Conservation (phyloP, 2,329 filamentous ascomycete genomes). For the Phyllosticta citriasiana region DNA sequence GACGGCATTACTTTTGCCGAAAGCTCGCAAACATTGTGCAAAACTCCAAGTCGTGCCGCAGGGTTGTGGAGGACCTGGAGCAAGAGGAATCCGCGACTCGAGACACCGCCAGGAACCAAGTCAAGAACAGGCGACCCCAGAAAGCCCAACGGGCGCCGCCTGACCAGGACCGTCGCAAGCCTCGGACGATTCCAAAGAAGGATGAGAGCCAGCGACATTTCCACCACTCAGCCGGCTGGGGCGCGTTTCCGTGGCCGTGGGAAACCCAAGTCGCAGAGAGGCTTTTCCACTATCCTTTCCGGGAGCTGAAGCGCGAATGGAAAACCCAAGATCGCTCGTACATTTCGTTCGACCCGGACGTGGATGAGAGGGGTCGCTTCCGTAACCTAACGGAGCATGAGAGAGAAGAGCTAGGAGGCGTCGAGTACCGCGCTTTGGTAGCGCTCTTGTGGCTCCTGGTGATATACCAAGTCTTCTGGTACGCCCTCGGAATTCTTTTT, state of each 20-base stretch:
- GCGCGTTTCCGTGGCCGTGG: slow-evolving; percentile 23
- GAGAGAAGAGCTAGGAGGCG: slow-evolving; percentile 32
- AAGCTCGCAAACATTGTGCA: slow-evolving; percentile 21
- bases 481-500: slow-evolving; percentile 12
- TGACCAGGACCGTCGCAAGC: background rate
- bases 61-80: slow-evolving; percentile 19
- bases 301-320: slow-evolving; percentile 15
- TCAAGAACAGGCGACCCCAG: background rate
- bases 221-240: slow-evolving; percentile 20
- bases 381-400: slow-evolving; percentile 31
- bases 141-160: background rate
- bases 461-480: slow-evolving; percentile 23
- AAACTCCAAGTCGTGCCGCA: slow-evolving; percentile 18
- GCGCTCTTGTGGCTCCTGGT: slow-evolving; percentile 12
- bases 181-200: background rate
- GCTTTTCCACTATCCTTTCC: slow-evolving; percentile 17
- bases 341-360: slow-evolving; percentile 22
- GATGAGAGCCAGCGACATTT: slow-evolving; percentile 12
- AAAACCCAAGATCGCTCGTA: slow-evolving; percentile 20
- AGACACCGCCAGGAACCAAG: background rate
- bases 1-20: slow-evolving; percentile 18
- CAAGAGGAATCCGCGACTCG: slow-evolving; percentile 11
- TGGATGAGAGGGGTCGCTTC: slow-evolving; percentile 23
- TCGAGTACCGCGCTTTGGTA: slow-evolving; percentile 31
- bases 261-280: slow-evolving; percentile 18